Conservation (phyloP, 805 yeast genomes). For the Metschnikowia chrysomelidarum region DNA sequence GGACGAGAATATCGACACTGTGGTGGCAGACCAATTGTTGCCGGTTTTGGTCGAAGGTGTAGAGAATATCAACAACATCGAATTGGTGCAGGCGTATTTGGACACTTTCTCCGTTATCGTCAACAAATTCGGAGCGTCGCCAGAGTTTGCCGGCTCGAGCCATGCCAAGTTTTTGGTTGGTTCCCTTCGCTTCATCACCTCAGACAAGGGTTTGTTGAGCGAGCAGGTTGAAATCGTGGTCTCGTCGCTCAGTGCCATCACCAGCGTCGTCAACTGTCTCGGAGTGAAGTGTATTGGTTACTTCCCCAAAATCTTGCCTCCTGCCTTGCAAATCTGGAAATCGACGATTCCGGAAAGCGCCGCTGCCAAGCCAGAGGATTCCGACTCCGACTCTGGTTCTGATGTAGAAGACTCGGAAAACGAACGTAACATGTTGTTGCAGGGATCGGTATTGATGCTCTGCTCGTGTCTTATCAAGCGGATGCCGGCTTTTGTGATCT, state of each 20-base stretch:
- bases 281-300: conserved; percentile 86
- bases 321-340: conserved; percentile 61
- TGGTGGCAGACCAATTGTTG: conserved; percentile 52
- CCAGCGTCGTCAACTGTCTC: conserved; percentile 64
- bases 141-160: conserved; percentile 32
- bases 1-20: conserved; percentile 45
- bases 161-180: conserved; percentile 47
- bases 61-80: conserved; percentile 36
- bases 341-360: conserved; percentile 21
- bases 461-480: conserved; percentile 74
- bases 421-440: conserved; percentile 44
- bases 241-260: conserved; percentile 70
- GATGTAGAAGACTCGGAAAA: conserved; percentile 27
- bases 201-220: conserved; percentile 52
- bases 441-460: conserved; percentile 68
- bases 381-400: conserved; percentile 17
- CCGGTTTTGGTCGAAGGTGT: conserved; percentile 46
- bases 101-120: conserved; percentile 65
- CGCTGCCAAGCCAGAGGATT: conserved; percentile 15
- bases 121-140: conserved; percentile 51
- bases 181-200: conserved; percentile 48
- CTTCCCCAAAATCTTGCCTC: conserved; percentile 82
- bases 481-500: conserved; percentile 80
- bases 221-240: conserved; percentile 62
- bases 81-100: conserved; percentile 64